These are phyloP conservation scores for Arabidopsis arenosa DNA, from an alignment of 345 rosid genomes.

Conservation along the genomic window DNA sequence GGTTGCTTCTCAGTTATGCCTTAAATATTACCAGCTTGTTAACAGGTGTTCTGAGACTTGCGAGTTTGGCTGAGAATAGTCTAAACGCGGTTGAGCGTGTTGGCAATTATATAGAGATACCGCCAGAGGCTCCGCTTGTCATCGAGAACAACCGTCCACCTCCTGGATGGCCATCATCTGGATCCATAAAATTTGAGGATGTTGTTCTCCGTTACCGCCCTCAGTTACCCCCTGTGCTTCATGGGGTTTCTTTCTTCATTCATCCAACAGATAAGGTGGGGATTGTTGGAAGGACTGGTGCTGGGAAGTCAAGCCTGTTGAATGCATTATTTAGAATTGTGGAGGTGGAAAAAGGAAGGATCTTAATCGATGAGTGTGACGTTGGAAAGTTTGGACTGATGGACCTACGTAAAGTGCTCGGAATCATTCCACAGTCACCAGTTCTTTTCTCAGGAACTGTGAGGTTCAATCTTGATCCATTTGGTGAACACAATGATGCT, in stretches of 20 bases:
- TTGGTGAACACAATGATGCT: slow-evolving; percentile 70
- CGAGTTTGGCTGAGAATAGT: slow-evolving; percentile 98
- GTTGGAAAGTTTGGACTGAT: slow-evolving; percentile 72
- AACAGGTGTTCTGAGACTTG: slow-evolving; percentile 92
- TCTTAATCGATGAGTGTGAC: slow-evolving; percentile 78
- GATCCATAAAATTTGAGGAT: slow-evolving; percentile 87
- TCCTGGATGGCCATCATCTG: slow-evolving; percentile 99
- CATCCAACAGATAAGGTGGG: slow-evolving; percentile 89
- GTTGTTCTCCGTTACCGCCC: slow-evolving; percentile 93
- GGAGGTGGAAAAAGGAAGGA: slow-evolving; percentile 76
- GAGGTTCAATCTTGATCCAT: slow-evolving; percentile 83
- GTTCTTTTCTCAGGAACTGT: slow-evolving; percentile 85
- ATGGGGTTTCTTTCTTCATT: slow-evolving; percentile 78
- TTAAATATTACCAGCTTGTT: slow-evolving; percentile 84
- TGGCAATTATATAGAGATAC: slow-evolving; percentile 87
- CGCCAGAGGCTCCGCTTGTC: slow-evolving; percentile 84
- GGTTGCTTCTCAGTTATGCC: slow-evolving; percentile 96
- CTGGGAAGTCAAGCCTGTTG: slow-evolving; percentile 89
- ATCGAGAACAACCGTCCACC: slow-evolving; percentile 93
- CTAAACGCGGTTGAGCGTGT: slow-evolving; percentile 94
- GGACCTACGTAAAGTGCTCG: slow-evolving; percentile 77
- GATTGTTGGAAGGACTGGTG: slow-evolving; percentile 91
- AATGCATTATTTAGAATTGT: slow-evolving; percentile 85
- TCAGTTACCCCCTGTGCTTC: slow-evolving; percentile 94
- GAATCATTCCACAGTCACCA: slow-evolving; percentile 92